phyloP scores from a whole-genome alignment of 2,329 filamentous ascomycete species.

The Colletotrichum chrysophilum region DNA sequence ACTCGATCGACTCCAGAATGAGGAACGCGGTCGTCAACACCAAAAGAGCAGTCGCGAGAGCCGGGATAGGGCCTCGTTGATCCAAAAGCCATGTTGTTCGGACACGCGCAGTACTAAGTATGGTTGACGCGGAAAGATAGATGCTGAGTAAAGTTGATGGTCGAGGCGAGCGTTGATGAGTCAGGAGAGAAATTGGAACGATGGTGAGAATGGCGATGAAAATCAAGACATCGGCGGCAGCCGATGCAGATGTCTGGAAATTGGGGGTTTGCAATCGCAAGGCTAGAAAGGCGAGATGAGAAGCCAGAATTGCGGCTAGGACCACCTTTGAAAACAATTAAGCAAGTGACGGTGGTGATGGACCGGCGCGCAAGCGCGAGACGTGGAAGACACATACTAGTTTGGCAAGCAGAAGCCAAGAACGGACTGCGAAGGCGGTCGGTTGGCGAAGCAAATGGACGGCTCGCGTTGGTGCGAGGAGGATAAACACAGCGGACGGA shows the following conservation, averaged over 20 bases:
- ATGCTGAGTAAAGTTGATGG: conserved; percentile 29
- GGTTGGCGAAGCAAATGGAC: background rate
- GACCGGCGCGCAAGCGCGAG: background rate
- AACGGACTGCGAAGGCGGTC: background rate
- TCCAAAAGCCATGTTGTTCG: background rate
- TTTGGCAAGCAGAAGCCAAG: conserved; percentile 12
- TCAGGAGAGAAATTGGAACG: conserved; percentile 21
- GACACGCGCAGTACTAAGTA: conserved; percentile 19
- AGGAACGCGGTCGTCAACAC: background rate
- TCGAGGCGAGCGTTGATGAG: conserved; percentile 25
- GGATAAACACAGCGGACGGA: conserved; percentile 24
- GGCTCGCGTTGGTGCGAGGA: conserved; percentile 15
- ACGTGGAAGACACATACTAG: conserved; percentile 2
- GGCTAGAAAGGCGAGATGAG: conserved; percentile 22
- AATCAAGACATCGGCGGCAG: conserved; percentile 25
- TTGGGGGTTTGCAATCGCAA: conserved; percentile 2
- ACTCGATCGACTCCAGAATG: background rate
- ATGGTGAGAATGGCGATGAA: conserved; percentile 16
- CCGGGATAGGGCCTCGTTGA: background rate
- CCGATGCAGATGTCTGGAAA: conserved; percentile 19
- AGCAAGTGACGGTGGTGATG: background rate
- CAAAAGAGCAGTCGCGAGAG: background rate
- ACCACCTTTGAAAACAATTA: background rate
- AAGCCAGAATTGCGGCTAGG: conserved; percentile 14
- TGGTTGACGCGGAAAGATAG: conserved; percentile 22